A percentile compares a stretch with the other conserved stretches of the same genome.
phyloP scores from a whole-genome alignment of 108 stramenopile genomes.

The Nitzschia palea region DNA sequence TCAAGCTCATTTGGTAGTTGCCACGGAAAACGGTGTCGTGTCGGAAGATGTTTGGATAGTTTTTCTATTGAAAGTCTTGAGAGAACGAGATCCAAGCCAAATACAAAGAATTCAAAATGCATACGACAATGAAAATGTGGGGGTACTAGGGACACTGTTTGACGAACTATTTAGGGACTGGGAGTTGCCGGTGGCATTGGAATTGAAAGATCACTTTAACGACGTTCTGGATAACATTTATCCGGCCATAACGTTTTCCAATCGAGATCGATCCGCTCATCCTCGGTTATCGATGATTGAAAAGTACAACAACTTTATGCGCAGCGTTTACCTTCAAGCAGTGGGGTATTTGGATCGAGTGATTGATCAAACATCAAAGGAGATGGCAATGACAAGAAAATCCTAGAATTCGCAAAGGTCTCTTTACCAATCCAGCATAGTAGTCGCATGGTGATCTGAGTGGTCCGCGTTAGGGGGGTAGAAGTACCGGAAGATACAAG shows the following conservation, averaged over 20 bases:
- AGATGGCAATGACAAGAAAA: no score
- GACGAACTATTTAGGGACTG: conserved; percentile 5
- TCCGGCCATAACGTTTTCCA: neutral
- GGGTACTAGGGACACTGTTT: neutral
- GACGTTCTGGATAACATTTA: conserved; percentile 9
- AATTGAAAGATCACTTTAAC: conserved; percentile 11
- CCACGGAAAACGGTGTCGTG: conserved; percentile 21
- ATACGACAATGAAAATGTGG: neutral
- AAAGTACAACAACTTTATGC: conserved; percentile 17
- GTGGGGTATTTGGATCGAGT: conserved; percentile 2
- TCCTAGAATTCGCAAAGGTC: no score
- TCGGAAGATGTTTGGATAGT: conserved; percentile 31
- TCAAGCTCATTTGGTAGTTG: conserved; percentile 19
- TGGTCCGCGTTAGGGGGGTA: no score
- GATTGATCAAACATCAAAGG: neutral
- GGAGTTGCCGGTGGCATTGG: conserved; percentile 9
- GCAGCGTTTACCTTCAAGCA: neutral
- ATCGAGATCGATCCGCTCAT: conserved; percentile 6
- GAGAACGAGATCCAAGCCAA: conserved; percentile 5
- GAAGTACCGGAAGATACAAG: no score
- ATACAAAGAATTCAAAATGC: neutral
- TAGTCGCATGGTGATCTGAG: no score
- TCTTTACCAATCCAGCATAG: no score
- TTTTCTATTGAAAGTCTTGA: conserved; percentile 16
- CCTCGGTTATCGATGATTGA: conserved; percentile 19